Evolutionary conservation across 768 basidiomycete genomes (phyloP), one percentile per base, ranked within the genome.

Genomic region (Boletus sp.): DNA sequence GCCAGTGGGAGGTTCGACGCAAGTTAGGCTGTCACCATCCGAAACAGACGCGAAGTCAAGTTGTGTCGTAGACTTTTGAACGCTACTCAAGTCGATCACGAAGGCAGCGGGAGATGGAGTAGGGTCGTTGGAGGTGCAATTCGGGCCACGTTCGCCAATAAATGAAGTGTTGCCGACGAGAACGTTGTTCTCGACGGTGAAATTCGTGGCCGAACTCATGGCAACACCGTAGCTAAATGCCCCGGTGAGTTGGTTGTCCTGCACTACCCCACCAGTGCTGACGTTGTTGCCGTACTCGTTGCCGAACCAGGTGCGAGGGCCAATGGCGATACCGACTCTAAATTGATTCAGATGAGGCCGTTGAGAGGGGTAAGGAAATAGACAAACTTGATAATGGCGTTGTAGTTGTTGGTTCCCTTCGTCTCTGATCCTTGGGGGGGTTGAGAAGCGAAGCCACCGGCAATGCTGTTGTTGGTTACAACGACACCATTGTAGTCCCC

Each of bases 251-350:
- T 67, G 69, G 68, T 91, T 90, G 64, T 80, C 71, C 17, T 71
- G 61, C 21, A 89, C 83, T 6, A 74, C 72, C 7, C 79, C 88
- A n/a, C 75, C 74, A 35, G 66, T 73, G 65, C 75, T 79, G 61
- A 80, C 76, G 55, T 84, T 83, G 51, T 79, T 80, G 23, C 76
- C 75, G 58, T 75, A 87, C 48, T 69, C 63, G 58, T 79, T 70
- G 3, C 83, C 85, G 54, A 89, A 90, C 89, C 89, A 91, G 15
- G 82, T 83, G 11, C 80, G 80, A 9, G 90, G 87, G 9, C 90
- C 89, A 15, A 90, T 79, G 29, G 88, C 89, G 45, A 91, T 84
- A n/a, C 85, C 89, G 62, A 91, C 83, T 67, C 88, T 90, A 14
- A 7, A 52, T 37, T n/a, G n/a, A 38, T 52, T 62, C 19, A 57